A percentile compares a stretch with the other conserved stretches of the same genome.
Conservation (phyloP, 371 early-diverging fungal species). For the Lichtheimia hyalospora region DNA sequence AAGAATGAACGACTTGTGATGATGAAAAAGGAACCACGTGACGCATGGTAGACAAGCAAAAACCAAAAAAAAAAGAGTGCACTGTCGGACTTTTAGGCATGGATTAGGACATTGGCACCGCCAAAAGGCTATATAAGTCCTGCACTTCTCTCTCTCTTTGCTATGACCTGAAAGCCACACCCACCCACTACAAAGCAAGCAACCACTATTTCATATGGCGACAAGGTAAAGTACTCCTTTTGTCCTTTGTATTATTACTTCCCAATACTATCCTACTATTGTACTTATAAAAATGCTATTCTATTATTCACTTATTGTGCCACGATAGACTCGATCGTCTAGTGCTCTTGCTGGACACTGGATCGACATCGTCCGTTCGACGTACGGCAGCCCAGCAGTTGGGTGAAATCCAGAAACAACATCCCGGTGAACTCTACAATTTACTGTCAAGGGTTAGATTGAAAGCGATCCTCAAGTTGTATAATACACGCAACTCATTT, state of each 20-base stretch:
- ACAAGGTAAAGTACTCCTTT: slow-evolving; percentile 26
- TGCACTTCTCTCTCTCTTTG: neutral
- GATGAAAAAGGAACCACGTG: too few species aligned
- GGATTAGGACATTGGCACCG: too few species aligned
- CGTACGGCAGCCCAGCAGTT: slow-evolving; percentile 93
- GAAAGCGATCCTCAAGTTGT: neutral
- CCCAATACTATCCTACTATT: too few species aligned
- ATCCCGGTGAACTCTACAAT: slow-evolving; percentile 89
- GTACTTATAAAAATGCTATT: neutral
- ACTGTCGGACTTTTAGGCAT: too few species aligned
- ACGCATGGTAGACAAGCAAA: too few species aligned
- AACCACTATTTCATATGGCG: slow-evolving; percentile 25
- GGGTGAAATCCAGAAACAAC: slow-evolving; percentile 92
- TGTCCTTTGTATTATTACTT: neutral
- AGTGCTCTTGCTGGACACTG: slow-evolving; percentile 90
- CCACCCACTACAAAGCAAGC: slow-evolving; percentile 3
- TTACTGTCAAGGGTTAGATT: slow-evolving; percentile 75
- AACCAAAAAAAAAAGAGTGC: too few species aligned
- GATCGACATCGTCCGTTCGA: slow-evolving; percentile 86
- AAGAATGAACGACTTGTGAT: too few species aligned
- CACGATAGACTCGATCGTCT: slow-evolving; percentile 85
- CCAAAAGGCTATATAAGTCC: too few species aligned
- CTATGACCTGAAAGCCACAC: slow-evolving; percentile 4
- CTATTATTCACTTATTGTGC: neutral
- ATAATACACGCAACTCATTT: neutral